Conservation (phyloP, 163 green algal species). For the Chlorella variabilis region DNA sequence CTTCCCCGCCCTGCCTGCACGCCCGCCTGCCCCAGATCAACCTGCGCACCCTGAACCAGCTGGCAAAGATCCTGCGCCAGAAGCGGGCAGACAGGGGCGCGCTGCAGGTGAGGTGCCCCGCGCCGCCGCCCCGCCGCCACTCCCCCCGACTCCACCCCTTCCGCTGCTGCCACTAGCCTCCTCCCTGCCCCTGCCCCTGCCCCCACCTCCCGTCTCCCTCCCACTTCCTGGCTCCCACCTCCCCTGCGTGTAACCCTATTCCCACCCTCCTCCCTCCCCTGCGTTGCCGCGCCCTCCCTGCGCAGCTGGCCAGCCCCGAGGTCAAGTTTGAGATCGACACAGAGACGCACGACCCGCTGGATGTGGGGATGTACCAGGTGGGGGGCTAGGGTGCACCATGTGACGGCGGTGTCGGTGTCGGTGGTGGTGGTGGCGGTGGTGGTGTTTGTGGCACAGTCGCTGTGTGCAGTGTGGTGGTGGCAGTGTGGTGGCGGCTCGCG, state of each 20-base stretch:
- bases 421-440: not conserved
- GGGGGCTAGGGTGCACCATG: not conserved
- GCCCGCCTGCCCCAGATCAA: conserved; percentile 26
- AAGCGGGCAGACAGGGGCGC: conserved; percentile 71
- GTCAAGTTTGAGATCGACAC: conserved; percentile 96
- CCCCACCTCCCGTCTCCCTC: not conserved
- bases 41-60: conserved; percentile 73
- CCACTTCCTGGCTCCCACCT: no score
- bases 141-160: no score
- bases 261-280: no score
- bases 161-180: no score
- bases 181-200: not conserved
- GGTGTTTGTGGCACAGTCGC: not conserved
- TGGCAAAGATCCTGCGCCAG: conserved; percentile 75
- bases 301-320: conserved; percentile 90
- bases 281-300: no score
- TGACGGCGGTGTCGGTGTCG: not conserved
- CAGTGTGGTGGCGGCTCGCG: no score
- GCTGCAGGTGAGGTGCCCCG: conserved; percentile 66
- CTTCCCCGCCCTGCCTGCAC: not conserved
- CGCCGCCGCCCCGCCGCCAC: no score
- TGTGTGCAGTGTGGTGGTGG: no score
- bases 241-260: no score
- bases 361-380: conserved; percentile 95
- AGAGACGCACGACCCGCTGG: conserved; percentile 88